These are phyloP conservation scores for Blastocystis sp. DNA, from an alignment of 352 stramenopile genomes.

Conservation along the genomic window DNA sequence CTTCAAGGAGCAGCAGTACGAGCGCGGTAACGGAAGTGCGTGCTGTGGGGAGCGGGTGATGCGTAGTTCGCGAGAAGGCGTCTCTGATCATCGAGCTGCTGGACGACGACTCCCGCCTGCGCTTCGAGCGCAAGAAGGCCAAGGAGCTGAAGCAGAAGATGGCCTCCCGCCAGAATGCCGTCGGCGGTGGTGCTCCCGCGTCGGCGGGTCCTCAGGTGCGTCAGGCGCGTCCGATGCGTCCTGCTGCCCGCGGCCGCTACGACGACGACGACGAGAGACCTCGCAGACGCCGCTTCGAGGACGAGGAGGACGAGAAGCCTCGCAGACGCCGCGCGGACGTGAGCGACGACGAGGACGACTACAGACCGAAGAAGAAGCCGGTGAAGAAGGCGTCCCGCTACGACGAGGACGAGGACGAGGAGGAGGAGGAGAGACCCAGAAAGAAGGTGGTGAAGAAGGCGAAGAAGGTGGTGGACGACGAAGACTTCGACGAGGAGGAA, in stretches of 20 bases:
- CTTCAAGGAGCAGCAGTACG: conserved; percentile 81
- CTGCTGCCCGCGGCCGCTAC: not conserved
- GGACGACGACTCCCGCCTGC: conserved; percentile 84
- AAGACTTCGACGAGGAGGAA: too few relatives aligned
- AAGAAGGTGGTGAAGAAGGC: too few relatives aligned
- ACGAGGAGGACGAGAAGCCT: not conserved
- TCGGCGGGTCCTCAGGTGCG: conserved; percentile 20
- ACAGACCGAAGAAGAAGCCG: conserved; percentile 18
- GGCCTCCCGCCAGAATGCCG: conserved; percentile 41
- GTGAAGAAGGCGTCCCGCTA: not conserved
- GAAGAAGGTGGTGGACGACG: too few relatives aligned
- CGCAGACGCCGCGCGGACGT: too few relatives aligned
- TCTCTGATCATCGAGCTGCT: conserved; percentile 83
- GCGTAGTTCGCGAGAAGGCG: conserved; percentile 81
- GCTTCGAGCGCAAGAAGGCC: conserved; percentile 82
- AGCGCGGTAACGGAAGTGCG: conserved; percentile 78
- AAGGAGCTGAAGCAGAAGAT: conserved; percentile 80
- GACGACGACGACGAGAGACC: conserved; percentile 38
- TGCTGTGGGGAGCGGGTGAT: not conserved
- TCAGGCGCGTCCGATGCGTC: not conserved
- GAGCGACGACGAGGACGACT: not conserved
- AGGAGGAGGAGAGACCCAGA: not conserved
- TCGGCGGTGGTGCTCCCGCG: conserved; percentile 38
- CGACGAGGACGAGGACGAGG: conserved; percentile 13
- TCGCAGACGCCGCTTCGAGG: conserved; percentile 32